phyloP scores from a whole-genome alignment of 352 stramenopile species.

The Thalassiosira exigua region DNA sequence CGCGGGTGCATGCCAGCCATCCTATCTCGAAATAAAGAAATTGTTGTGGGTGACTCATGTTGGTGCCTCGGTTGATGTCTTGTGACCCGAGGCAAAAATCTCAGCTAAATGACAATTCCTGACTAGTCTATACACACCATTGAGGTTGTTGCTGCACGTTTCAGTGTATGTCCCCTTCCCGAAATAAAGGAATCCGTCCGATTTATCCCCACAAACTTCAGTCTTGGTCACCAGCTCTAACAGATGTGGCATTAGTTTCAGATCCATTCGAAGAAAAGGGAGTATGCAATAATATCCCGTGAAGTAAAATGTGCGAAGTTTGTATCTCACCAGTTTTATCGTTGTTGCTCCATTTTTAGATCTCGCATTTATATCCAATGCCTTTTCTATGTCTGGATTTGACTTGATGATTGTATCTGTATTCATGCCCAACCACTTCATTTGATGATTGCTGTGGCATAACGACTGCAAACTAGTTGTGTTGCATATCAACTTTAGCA shows the following conservation, averaged over 20 bases:
- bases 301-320: conserved; percentile 20
- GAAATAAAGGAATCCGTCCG: background rate
- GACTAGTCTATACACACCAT: background rate
- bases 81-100: background rate
- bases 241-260: conserved; percentile 22
- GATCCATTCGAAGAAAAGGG: conserved; percentile 5
- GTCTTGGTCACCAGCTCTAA: conserved; percentile 16
- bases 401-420: background rate
- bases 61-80: too few relatives aligned
- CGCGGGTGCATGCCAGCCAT: too few relatives aligned
- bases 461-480: conserved; percentile 8
- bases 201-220: background rate
- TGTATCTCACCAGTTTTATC: conserved; percentile 5
- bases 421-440: background rate
- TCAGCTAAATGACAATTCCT: background rate
- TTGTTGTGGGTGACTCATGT: too few relatives aligned
- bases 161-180: background rate
- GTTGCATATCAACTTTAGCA: conserved; percentile 8
- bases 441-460: conserved; percentile 9
- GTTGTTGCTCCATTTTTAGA: background rate
- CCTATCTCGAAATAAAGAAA: too few relatives aligned
- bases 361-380: conserved; percentile 14
- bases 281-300: conserved; percentile 6
- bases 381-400: background rate
- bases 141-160: background rate